A percentile compares a stretch with the other conserved stretches of the same genome.
phyloP scores from a whole-genome alignment of 768 basidiomycete genomes.

The Dendrothele bispora region DNA sequence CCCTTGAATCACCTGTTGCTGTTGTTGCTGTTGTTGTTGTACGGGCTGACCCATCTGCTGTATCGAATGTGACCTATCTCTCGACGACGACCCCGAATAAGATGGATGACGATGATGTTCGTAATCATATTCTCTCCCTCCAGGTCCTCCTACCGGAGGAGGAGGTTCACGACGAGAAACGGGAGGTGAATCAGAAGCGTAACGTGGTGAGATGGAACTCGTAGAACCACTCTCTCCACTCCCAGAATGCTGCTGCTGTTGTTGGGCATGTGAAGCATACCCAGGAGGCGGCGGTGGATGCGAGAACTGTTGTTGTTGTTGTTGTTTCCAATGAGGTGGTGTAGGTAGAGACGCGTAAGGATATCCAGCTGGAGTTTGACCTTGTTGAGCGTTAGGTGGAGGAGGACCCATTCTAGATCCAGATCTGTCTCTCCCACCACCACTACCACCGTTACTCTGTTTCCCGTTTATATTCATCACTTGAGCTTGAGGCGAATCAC shows the following conservation, averaged over 20 bases:
- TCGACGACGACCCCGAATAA: too few species aligned
- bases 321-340: slow-evolving; percentile 7
- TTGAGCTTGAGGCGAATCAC: too few species aligned
- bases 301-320: slow-evolving; percentile 10
- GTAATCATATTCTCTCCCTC: too few species aligned
- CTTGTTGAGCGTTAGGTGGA: slow-evolving; percentile 23
- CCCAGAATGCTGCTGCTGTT: too few species aligned
- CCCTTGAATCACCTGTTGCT: slow-evolving; percentile 38
- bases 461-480: too few species aligned
- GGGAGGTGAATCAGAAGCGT: not conserved
- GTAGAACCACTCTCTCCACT: not conserved
- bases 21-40: slow-evolving; percentile 19
- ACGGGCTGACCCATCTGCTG: slow-evolving; percentile 14
- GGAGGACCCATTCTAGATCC: too few species aligned
- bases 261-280: not conserved
- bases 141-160: too few species aligned
- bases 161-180: not conserved
- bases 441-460: too few species aligned
- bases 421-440: too few species aligned
- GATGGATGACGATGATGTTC: too few species aligned
- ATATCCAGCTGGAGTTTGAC: slow-evolving; percentile 10
- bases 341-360: slow-evolving; percentile 22
- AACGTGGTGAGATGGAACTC: not conserved
- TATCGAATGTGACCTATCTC: too few species aligned
- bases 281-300: not conserved